Conservation (phyloP, 2,329 filamentous ascomycete species). For the Diaporthe australafricana region DNA sequence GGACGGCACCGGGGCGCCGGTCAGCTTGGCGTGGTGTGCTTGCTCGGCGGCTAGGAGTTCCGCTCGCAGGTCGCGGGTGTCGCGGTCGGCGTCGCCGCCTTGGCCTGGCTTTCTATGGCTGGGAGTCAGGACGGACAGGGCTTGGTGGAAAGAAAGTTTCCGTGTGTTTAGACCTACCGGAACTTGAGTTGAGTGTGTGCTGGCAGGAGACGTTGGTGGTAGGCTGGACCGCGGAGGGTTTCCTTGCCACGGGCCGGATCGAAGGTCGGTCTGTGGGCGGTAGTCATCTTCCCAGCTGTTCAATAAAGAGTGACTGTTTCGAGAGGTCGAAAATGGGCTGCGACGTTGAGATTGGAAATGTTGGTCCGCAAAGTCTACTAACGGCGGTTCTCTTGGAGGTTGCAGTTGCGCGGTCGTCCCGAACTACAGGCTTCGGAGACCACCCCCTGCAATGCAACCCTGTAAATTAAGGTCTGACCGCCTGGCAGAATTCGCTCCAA, state of each 20-base stretch:
- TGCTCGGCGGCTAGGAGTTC: constrained; percentile 92
- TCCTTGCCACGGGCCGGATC: constrained; percentile 97
- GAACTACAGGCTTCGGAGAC: constrained; percentile 23
- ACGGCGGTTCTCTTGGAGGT: constrained; percentile 8
- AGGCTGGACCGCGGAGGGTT: constrained; percentile 90
- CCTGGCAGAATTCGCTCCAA: constrained; percentile 31
- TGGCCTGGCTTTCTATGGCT: constrained; percentile 81
- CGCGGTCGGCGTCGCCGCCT: constrained; percentile 80
- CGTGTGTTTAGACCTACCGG: constrained; percentile 60
- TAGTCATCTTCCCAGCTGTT: constrained; percentile 65
- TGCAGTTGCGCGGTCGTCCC: constrained; percentile 27
- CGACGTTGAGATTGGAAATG: not conserved
- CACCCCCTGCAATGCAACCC: constrained; percentile 20
- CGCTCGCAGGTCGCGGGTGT: constrained; percentile 82
- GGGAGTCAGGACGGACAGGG: constrained; percentile 25
- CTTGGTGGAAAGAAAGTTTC: constrained; percentile 37
- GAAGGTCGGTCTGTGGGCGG: constrained; percentile 88
- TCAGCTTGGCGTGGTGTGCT: constrained; percentile 87
- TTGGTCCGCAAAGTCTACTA: not conserved
- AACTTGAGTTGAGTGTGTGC: constrained; percentile 95
- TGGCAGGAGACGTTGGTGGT: constrained; percentile 94
- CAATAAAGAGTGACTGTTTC: too few species aligned
- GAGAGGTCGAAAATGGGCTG: not conserved
- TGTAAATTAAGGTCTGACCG: constrained; percentile 33
- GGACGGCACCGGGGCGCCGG: constrained; percentile 65